phyloP scores from a whole-genome alignment of 441 rosid genomes.

The Bruguiera hainesii region DNA sequence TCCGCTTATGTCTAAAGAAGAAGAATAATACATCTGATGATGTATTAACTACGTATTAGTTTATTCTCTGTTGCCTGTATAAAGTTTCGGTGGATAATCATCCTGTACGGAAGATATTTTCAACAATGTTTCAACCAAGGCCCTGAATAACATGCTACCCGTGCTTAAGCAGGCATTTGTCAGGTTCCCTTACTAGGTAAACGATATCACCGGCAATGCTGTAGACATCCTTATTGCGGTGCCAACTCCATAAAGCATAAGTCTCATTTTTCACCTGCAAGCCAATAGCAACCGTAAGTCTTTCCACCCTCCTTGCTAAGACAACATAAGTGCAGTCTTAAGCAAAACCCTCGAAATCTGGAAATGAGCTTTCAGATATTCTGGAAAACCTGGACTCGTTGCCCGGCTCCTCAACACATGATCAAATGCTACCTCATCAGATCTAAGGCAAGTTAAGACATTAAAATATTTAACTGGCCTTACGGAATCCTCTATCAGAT shows the following conservation, averaged over 20 bases:
- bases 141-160: slow-evolving; percentile 1
- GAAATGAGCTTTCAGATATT: no score
- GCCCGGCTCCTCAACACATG: no score
- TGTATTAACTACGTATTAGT: no score
- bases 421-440: no score
- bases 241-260: slow-evolving; percentile 89
- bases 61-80: no score
- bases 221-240: slow-evolving; percentile 56
- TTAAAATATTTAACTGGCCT: no score
- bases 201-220: slow-evolving; percentile 45
- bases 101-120: neutral
- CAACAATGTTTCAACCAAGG: neutral
- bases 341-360: neutral
- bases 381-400: no score
- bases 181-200: slow-evolving; percentile 71
- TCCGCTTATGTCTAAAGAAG: no score
- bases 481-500: no score
- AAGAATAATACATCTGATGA: no score
- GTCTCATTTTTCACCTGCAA: slow-evolving; percentile 79
- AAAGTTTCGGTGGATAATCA: no score
- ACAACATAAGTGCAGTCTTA: neutral
- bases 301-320: neutral
- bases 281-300: neutral
- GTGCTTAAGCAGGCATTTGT: slow-evolving; percentile 33
- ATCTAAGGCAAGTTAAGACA: no score